Evolutionary conservation across 2,329 filamentous ascomycete species (phyloP).

Genomic region (Talaromyces sp.): DNA sequence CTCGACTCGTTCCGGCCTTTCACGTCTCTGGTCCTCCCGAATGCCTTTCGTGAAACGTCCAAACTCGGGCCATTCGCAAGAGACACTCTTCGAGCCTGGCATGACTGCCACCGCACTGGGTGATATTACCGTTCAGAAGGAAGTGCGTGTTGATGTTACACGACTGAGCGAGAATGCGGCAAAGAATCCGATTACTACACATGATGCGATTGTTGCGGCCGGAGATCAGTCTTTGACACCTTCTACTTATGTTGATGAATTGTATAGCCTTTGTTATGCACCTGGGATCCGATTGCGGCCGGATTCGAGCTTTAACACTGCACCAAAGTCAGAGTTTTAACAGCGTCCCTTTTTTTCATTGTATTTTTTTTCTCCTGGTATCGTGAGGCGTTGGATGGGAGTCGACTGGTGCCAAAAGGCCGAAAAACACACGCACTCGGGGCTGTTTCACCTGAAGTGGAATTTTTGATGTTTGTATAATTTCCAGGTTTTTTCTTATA

Average conservation of each 20-base stretch:
- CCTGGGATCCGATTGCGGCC: conserved; percentile 32
- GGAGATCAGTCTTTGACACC: conserved; percentile 27
- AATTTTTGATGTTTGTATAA: no score
- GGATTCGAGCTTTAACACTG: conserved; percentile 20
- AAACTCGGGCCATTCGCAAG: conserved; percentile 20
- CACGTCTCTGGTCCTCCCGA: conserved; percentile 26
- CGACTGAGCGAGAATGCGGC: conserved; percentile 26
- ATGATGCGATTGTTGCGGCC: conserved; percentile 30
- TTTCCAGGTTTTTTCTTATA: no score
- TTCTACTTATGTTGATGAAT: conserved; percentile 51
- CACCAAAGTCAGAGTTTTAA: conserved; percentile 4
- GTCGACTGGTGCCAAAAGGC: no score
- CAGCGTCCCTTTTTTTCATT: background rate
- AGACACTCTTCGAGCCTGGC: conserved; percentile 22
- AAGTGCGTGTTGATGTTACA: conserved; percentile 59
- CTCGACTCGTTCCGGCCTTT: conserved; percentile 21
- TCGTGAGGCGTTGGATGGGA: background rate
- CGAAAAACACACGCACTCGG: no score
- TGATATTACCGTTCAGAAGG: conserved; percentile 65
- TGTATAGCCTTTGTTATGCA: conserved; percentile 43
- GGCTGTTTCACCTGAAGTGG: no score
- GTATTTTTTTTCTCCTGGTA: background rate
- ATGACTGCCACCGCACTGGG: conserved; percentile 40
- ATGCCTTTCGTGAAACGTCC: conserved; percentile 2
- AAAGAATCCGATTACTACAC: conserved; percentile 18